These are phyloP conservation scores for Aspergillus sp. DNA, from an alignment of 2,329 filamentous ascomycete genomes.

Conservation along the genomic window DNA sequence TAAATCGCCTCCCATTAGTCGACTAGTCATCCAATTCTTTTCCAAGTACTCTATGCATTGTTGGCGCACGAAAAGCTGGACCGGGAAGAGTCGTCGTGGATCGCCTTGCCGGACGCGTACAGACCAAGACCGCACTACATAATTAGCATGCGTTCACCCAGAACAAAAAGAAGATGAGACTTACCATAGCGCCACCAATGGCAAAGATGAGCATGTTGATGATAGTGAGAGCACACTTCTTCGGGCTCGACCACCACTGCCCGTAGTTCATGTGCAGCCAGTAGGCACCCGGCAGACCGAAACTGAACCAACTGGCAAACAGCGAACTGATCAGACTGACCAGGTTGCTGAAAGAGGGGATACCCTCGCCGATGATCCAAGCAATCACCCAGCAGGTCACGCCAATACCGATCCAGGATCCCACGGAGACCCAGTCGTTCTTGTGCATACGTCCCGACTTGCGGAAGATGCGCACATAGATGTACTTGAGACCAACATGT, in stretches of 20 bases:
- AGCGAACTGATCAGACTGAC: conserved; percentile 63
- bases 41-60: conserved; percentile 24
- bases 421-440: conserved; percentile 52
- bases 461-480: conserved; percentile 65
- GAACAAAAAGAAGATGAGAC: too few species aligned
- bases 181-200: conserved; percentile 33
- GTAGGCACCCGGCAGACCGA: conserved; percentile 34
- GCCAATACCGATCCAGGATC: conserved; percentile 63
- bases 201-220: conserved; percentile 49
- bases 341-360: conserved; percentile 68
- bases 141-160: too few species aligned
- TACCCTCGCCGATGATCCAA: conserved; percentile 68
- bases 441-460: conserved; percentile 57
- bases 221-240: conserved; percentile 48
- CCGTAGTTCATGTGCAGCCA: conserved; percentile 54
- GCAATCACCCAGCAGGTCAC: conserved; percentile 60
- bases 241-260: conserved; percentile 42
- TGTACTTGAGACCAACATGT: conserved; percentile 65
- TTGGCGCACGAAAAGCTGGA: conserved; percentile 44
- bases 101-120: conserved; percentile 41
- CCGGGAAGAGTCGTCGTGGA: conserved; percentile 35
- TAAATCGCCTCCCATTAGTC: conserved; percentile 1
- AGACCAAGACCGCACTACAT: conserved; percentile 38
- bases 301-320: conserved; percentile 68
- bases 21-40: neutral